Conservation (phyloP, 805 yeast species). For the Candida yuanshanica region DNA sequence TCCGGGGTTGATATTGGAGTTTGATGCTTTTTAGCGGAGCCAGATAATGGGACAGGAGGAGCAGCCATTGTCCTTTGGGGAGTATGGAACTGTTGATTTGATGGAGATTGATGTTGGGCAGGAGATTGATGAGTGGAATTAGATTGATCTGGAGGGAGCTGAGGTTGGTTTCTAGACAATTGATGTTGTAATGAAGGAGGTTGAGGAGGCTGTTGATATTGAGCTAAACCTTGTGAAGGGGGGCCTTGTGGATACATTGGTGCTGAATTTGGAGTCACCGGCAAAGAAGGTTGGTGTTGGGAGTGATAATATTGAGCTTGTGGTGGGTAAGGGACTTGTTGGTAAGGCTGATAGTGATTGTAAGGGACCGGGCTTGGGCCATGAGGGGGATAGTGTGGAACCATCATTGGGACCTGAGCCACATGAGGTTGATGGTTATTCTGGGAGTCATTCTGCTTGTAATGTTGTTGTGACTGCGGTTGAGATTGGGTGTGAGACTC, state of each 20-base stretch:
- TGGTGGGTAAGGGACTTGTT: slow-evolving; percentile 15
- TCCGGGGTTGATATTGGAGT: slow-evolving; percentile 13
- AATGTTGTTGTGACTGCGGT: too few relatives aligned
- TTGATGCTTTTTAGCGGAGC: slow-evolving; percentile 1
- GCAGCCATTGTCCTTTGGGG: slow-evolving; percentile 19
- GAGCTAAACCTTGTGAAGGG: slow-evolving; percentile 9
- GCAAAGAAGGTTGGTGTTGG: slow-evolving; percentile 4
- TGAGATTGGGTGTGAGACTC: too few relatives aligned
- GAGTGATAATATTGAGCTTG: slow-evolving; percentile 7
- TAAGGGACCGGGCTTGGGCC: slow-evolving; percentile 1
- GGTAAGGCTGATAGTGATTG: slow-evolving; percentile 3
- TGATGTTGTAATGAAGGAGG: slow-evolving; percentile 14
- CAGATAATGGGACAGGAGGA: slow-evolving; percentile 6
- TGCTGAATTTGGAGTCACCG: background rate
- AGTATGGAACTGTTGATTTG: slow-evolving; percentile 18
- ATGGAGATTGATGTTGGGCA: slow-evolving; percentile 3
- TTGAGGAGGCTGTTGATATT: slow-evolving; percentile 6
- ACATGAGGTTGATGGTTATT: background rate
- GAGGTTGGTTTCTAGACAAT: slow-evolving; percentile 2
- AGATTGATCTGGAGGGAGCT: slow-evolving; percentile 3
- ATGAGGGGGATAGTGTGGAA: slow-evolving; percentile 16
- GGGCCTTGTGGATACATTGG: slow-evolving; percentile 3
- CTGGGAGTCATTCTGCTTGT: background rate
- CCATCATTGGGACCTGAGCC: slow-evolving; percentile 16
- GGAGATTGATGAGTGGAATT: slow-evolving; percentile 6